Conservation (phyloP, 352 stramenopile species). For the Phytopythium oedochilum region DNA sequence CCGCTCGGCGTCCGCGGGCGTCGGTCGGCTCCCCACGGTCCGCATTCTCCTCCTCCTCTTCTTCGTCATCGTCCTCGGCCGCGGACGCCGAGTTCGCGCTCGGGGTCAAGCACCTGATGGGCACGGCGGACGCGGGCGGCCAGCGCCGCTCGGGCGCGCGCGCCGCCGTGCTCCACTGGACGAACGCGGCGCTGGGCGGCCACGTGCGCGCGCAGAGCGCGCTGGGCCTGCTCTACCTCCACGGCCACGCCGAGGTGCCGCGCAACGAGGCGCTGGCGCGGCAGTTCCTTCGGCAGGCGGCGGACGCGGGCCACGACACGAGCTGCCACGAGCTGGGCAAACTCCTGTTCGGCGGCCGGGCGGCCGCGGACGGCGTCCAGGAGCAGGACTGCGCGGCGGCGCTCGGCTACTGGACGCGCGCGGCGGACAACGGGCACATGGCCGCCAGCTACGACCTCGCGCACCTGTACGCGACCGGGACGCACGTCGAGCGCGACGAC, state of each 20-base stretch:
- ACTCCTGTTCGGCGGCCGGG: constrained; percentile 33
- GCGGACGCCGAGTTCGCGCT: constrained; percentile 53
- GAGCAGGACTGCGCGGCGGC: constrained; percentile 21
- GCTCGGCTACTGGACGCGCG: constrained; percentile 60
- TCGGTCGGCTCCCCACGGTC: too few species aligned
- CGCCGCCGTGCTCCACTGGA: constrained; percentile 70
- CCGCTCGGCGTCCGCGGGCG: too few species aligned
- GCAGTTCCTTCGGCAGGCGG: constrained; percentile 58
- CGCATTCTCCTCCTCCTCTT: too few species aligned
- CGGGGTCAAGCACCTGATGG: constrained; percentile 54
- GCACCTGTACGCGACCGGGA: constrained; percentile 67
- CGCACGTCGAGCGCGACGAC: constrained; percentile 57
- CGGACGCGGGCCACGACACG: constrained; percentile 57
- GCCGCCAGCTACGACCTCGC: constrained; percentile 70
- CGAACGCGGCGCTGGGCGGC: constrained; percentile 62
- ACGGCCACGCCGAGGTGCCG: constrained; percentile 42
- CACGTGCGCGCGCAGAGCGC: constrained; percentile 68
- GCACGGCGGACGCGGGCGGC: constrained; percentile 20
- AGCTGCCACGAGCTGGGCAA: constrained; percentile 77
- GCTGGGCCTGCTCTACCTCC: constrained; percentile 66
- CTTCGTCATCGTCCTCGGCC: not conserved
- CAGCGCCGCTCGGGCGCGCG: constrained; percentile 32
- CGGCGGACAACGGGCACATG: constrained; percentile 60
- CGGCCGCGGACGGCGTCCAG: constrained; percentile 10
- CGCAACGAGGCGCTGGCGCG: constrained; percentile 39